Base-by-base conservation (phyloP, 169 alveolate genomes). In the Eimeria maxima region DNA sequence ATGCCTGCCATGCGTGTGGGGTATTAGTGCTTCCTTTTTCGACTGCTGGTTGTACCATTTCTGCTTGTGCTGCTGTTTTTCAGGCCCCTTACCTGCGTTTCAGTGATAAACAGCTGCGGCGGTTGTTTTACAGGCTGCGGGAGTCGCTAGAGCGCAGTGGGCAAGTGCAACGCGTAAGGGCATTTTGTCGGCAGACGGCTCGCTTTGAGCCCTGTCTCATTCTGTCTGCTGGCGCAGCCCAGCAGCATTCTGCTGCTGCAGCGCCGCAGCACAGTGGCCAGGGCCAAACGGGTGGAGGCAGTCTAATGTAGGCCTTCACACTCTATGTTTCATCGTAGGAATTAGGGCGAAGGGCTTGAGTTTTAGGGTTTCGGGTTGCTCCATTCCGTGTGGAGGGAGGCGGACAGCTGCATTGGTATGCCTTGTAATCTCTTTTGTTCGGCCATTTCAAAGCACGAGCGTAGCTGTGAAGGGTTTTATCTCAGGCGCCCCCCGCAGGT, bases 121-220 rank as follows among this genome's bases (percentile, higher is more conserved):
- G 96, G 10, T 67, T 93, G 50, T 93, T 80, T 78, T 83, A 83
- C 71, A 24, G 76, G 69, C 80, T 93, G 44, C 93, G 96, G 10
- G 89, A 83, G 42, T 80, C 57, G 57, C 89, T 93, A 50, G 80
- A 80, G 81, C 29, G 87, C 65, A 20, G 45, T 20, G 89, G 89
- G 29, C 93, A 29, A 24, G 94, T 93, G 67, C 86, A 38, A 65
- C 93, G 96, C 38, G 91, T 93, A 14, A 42, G 94, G 50, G 96
- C 96, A 3, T 93, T 90, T 50, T 93, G 96, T 57, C 29, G 65
- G 14, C 93, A 83, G 60, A 93, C 96, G 22, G 80, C 42, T 16
- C 86, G 87, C n/a, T 83, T 65, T 24, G 96, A 93, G 45, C 89
- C 63, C 57, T 93, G 96, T 53, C 94, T 93, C 65, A 33, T 81